These are phyloP conservation scores for Globisporangium cederbergense DNA, from an alignment of 352 stramenopile species.

Conservation along the genomic window DNA sequence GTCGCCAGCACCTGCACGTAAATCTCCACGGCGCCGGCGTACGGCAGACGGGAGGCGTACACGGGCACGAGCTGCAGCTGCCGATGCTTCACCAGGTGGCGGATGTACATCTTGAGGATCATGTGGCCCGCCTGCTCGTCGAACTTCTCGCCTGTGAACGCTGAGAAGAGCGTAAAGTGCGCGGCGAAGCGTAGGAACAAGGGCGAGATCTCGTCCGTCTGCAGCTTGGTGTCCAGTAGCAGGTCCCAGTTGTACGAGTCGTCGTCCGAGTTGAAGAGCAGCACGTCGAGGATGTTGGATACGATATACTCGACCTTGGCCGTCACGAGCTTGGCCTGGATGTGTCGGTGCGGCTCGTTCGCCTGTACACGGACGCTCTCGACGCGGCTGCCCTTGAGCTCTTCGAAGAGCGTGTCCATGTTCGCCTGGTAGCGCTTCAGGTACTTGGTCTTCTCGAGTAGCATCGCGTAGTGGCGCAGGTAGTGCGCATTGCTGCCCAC, in stretches of 20 bases:
- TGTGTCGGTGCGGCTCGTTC: slow-evolving; percentile 62
- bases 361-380: slow-evolving; percentile 69
- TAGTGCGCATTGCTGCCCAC: slow-evolving; percentile 66
- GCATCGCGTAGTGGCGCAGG: slow-evolving; percentile 41
- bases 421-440: slow-evolving; percentile 70
- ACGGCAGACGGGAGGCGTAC: slow-evolving; percentile 66
- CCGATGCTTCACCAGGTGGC: slow-evolving; percentile 73
- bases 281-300: slow-evolving; percentile 48
- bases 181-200: slow-evolving; percentile 73
- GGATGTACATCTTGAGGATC: slow-evolving; percentile 82
- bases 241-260: slow-evolving; percentile 72
- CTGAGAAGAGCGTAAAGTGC: slow-evolving; percentile 76
- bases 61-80: slow-evolving; percentile 75
- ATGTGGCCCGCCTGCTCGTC: slow-evolving; percentile 65
- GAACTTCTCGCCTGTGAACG: slow-evolving; percentile 64
- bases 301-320: slow-evolving; percentile 80
- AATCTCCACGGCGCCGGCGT: slow-evolving; percentile 51
- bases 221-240: slow-evolving; percentile 33
- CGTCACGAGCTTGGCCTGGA: slow-evolving; percentile 79
- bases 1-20: slow-evolving; percentile 72
- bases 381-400: slow-evolving; percentile 57
- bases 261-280: slow-evolving; percentile 43
- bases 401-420: slow-evolving; percentile 73
- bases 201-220: slow-evolving; percentile 46
- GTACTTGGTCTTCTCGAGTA: slow-evolving; percentile 74